Percentiles rank a stretch among this genome's conserved stretches.
These are phyloP conservation scores for Kregervanrija pseudodelftensis DNA, from an alignment of 805 yeast genomes.

Conservation along the genomic window DNA sequence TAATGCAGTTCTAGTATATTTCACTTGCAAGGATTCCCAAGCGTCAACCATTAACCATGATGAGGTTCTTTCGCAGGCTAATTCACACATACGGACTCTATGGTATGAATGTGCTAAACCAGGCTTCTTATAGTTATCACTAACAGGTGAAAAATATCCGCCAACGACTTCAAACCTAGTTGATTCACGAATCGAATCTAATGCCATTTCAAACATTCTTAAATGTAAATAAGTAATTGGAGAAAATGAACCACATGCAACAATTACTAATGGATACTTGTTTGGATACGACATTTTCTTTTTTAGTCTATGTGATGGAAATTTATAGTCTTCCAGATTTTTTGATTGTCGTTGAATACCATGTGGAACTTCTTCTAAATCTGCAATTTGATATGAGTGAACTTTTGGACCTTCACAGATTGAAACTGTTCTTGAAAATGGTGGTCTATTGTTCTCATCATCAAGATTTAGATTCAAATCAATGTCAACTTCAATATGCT, in stretches of 20 bases:
- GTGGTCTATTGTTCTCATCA: neutral
- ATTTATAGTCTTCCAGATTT: slow-evolving; percentile 56
- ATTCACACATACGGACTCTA: slow-evolving; percentile 95
- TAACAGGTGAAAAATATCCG: slow-evolving; percentile 92
- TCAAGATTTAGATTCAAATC: too few relatives aligned
- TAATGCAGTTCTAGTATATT: slow-evolving; percentile 88
- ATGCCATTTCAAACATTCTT: slow-evolving; percentile 98
- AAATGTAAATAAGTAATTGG: slow-evolving; percentile 93
- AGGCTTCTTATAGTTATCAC: slow-evolving; percentile 86
- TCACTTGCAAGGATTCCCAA: slow-evolving; percentile 92
- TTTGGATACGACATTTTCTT: slow-evolving; percentile 60
- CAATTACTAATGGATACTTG: slow-evolving; percentile 86
- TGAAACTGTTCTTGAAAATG: neutral
- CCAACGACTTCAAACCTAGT: slow-evolving; percentile 94
- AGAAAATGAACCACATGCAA: slow-evolving; percentile 95
- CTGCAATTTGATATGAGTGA: slow-evolving; percentile 68
- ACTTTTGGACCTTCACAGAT: slow-evolving; percentile 31
- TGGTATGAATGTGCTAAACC: slow-evolving; percentile 87
- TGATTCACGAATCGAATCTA: slow-evolving; percentile 85
- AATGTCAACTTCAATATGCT: too few relatives aligned
- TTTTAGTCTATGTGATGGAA: slow-evolving; percentile 84
- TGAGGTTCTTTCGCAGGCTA: slow-evolving; percentile 94
- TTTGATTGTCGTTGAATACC: slow-evolving; percentile 88
- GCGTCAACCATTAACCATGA: slow-evolving; percentile 99
- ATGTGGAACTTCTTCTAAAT: slow-evolving; percentile 93